Base-by-base conservation (phyloP, 83 land plant genomes). In the Picea engelmannii region DNA sequence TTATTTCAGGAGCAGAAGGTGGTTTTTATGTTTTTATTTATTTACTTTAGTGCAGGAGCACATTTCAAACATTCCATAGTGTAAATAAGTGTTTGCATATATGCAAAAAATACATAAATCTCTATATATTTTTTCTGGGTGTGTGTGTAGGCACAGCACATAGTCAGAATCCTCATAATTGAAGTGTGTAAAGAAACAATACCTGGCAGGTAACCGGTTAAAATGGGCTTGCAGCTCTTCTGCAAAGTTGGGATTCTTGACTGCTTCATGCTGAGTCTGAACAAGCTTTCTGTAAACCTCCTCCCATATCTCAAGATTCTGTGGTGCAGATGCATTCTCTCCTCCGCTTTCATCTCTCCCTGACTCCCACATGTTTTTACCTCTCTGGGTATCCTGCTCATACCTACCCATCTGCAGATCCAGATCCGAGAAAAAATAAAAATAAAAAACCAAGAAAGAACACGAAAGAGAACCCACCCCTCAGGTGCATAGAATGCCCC, bases 171-270 rank as follows among this genome's bases (percentile, higher is more conserved):
- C 73, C 3, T 38, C 44, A 2, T 9, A 40, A 73, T 21, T 73
- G 58, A 66, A 23, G 47, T 20, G 55, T 73, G 11, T 11, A 44
- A 49, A 73, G 55, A 73, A 73, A 44, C 58, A 52, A 35, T 42
- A 83, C 92, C 92, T 87, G 40, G 83, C 68, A 15, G 89, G 89
- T 80, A 90, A 78, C 27, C 92, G 86, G 66, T 64, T 83, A 83
- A 90, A 85, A 79, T 90, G 92, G 65, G 92, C 86, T 59, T 85
- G 84, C 62, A 90, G 74, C 23, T 67, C 69, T 7, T 90, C 86
- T 4, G 84, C 79, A 47, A 84, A 90, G 12, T 78, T 83, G 13
- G 87, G 87, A 80, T 83, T 78, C 35, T 65, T 42, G 6, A 84
- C 66, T n/a, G 81, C 92, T 40, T 83, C 85, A 78, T 85, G 58